phyloP scores from a whole-genome alignment of 2,329 filamentous ascomycete species.

The Cladosporium sp. region DNA sequence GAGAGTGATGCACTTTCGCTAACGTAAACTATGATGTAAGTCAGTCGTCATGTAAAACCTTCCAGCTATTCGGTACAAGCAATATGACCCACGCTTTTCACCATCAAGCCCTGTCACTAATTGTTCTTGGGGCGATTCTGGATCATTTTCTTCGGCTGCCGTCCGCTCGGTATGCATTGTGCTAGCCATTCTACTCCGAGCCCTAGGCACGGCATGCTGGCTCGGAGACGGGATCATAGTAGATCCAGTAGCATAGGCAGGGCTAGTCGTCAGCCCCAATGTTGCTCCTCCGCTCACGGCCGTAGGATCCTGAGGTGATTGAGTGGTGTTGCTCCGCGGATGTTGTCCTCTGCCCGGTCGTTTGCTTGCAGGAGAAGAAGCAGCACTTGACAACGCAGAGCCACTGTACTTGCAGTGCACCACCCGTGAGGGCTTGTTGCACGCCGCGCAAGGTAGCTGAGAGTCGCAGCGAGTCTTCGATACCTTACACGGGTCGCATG shows the following conservation, averaged over 20 bases:
- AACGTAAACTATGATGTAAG: not conserved
- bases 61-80: not conserved
- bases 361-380: not conserved
- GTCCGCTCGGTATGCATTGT: not conserved
- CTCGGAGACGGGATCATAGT: not conserved
- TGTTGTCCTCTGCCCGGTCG: not conserved
- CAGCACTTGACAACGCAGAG: not conserved
- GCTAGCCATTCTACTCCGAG: not conserved
- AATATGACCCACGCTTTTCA: not conserved
- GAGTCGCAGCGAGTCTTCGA: constrained; percentile 8
- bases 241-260: not conserved
- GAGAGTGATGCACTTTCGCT: not conserved
- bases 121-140: constrained; percentile 3
- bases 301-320: not conserved
- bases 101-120: not conserved
- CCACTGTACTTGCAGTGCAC: not conserved
- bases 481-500: constrained; percentile 2
- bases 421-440: constrained; percentile 1
- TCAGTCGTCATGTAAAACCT: not conserved
- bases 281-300: not conserved
- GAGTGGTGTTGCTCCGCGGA: not conserved
- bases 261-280: not conserved
- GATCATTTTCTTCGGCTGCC: not conserved
- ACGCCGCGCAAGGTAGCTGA: not conserved
- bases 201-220: not conserved